Evolutionary conservation across 306 rosid species (phyloP).

Genomic region (Trifolium subterraneum): DNA sequence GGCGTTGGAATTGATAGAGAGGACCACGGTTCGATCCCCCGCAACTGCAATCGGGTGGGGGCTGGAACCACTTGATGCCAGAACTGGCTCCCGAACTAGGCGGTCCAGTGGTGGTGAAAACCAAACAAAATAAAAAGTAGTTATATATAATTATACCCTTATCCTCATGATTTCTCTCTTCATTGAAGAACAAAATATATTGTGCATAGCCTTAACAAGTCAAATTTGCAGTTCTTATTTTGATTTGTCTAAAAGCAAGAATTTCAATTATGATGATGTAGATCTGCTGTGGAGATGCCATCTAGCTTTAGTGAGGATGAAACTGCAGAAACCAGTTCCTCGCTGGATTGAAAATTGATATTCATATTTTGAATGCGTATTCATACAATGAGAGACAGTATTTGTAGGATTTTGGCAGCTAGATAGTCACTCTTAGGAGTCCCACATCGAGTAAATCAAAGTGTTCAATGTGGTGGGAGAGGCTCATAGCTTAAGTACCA

Average conservation of each 20-base stretch:
- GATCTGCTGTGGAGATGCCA: conserved; percentile 66
- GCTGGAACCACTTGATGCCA: too few species aligned
- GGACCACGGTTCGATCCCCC: too few species aligned
- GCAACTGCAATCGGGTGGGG: too few species aligned
- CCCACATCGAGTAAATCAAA: too few species aligned
- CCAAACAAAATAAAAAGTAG: too few species aligned
- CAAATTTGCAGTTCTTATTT: conserved; percentile 3
- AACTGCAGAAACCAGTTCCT: conserved; percentile 79
- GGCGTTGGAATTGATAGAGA: too few species aligned
- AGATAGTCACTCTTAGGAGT: background rate
- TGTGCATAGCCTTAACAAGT: background rate
- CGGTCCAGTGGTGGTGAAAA: too few species aligned
- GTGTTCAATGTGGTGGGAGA: too few species aligned
- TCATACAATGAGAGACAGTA: conserved; percentile 22
- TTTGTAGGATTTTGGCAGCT: conserved; percentile 30
- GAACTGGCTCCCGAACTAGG: too few species aligned
- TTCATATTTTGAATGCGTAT: conserved; percentile 35
- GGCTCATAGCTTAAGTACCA: too few species aligned
- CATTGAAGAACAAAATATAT: background rate
- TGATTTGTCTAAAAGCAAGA: conserved; percentile 1
- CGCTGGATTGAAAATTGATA: conserved; percentile 54
- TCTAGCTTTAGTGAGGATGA: conserved; percentile 77
- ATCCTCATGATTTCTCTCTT: too few species aligned
- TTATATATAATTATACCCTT: too few species aligned
- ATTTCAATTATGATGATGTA: conserved; percentile 46